Evolutionary conservation across 106 monocot genomes (phyloP), one percentile per base, ranked within the genome.

Genomic region (Ottelia alismoides): DNA sequence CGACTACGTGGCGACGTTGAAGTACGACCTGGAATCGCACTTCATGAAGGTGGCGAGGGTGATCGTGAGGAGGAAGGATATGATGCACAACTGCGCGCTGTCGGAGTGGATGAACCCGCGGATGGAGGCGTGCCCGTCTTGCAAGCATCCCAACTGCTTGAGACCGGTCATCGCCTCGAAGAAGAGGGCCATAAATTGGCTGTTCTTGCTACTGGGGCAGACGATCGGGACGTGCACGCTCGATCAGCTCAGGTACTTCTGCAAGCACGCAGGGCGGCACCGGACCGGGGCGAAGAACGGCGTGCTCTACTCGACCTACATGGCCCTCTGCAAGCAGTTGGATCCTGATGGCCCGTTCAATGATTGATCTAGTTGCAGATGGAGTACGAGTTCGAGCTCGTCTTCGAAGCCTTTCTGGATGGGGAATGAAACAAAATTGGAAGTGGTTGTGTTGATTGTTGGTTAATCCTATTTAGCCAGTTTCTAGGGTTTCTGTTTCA

Each of bases 131-230:
- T 81, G 80, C 50, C 29, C 2, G 1, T 3, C 20, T 0, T 81
- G 80, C 60, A 17, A 30, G 14, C 52, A 57, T 22, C 20, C 29
- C 22, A 60, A 54, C 52, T 44, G 63, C 40, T 16, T 81, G 60
- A 58, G 30, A 47, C 80, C 75, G 11, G 63, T 67, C 27, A 21
- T 76, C 26, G 28, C 65, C 0, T 43, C 22, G 0, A 50, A 64
- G 51, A 68, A 63, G 31, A 9, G 27, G 30, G 18, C 27, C 28
- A 68, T 72, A 53, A 81, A 81, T 48, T 81, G 80, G 80, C 54
- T 81, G 30, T 81, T 81, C 46, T 6, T 81, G 64, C 49, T 76
- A n/a, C 53, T 81, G 0, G 76, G 72, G 2, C 57, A 76, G 58
- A 58, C 51, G 22, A 32, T 81, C 2, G 76, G 64, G 7, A 43